Conservation (phyloP, 495 filamentous ascomycete species). For the Schizothecium vesticola region DNA sequence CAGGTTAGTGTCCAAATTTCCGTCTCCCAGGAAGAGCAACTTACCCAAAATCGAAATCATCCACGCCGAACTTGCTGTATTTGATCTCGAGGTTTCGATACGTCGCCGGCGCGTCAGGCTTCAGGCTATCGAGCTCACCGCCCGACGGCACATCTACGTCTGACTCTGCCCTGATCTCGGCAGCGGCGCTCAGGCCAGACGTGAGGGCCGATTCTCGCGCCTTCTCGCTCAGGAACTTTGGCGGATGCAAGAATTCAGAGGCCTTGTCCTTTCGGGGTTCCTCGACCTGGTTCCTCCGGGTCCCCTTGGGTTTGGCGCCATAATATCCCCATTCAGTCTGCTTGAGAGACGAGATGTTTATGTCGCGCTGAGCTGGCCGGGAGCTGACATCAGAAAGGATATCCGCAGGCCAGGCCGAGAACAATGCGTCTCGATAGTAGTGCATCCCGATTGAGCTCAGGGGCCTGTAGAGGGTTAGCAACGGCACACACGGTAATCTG, state of each 20-base stretch:
- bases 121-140: slow-evolving; percentile 55
- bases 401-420: slow-evolving; percentile 86
- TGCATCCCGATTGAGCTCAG: slow-evolving; percentile 86
- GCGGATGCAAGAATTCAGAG: slow-evolving; percentile 52
- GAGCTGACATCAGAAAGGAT: slow-evolving; percentile 76
- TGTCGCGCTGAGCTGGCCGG: slow-evolving; percentile 69
- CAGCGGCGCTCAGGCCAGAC: slow-evolving; percentile 41
- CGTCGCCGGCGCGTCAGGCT: slow-evolving; percentile 71
- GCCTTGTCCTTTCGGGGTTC: slow-evolving; percentile 61
- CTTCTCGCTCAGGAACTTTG: slow-evolving; percentile 92
- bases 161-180: slow-evolving; percentile 51
- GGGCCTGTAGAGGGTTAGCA: slow-evolving; percentile 48
- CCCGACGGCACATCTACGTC: slow-evolving; percentile 55
- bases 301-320: slow-evolving; percentile 70
- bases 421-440: slow-evolving; percentile 79
- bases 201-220: slow-evolving; percentile 59
- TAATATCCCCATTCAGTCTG: slow-evolving; percentile 65
- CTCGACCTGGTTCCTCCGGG: slow-evolving; percentile 76
- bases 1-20: not conserved
- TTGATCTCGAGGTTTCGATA: slow-evolving; percentile 94
- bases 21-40: slow-evolving; percentile 15
- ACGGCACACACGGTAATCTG: not conserved
- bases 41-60: slow-evolving; percentile 95
- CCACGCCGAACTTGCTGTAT: slow-evolving; percentile 93
- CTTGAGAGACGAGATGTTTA: slow-evolving; percentile 60